Evolutionary conservation across 768 basidiomycete genomes (phyloP).

Genomic region (Calocybe cyanea): DNA sequence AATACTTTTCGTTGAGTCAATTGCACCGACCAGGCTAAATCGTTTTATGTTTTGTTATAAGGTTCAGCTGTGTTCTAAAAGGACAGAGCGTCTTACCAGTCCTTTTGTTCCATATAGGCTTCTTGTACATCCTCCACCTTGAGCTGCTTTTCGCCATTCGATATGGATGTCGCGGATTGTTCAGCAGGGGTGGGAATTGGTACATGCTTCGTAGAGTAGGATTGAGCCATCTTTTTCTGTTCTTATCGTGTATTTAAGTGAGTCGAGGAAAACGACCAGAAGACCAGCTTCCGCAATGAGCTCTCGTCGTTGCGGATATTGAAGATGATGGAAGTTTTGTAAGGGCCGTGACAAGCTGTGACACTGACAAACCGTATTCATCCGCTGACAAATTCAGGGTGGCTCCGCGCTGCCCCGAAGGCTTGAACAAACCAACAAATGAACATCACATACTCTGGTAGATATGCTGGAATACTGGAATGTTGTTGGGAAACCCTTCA

Average conservation of each 20-base stretch:
- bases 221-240: constrained; percentile 35
- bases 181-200: constrained; percentile 32
- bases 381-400: constrained; percentile 9
- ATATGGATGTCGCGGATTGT: constrained; percentile 21
- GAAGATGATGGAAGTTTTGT: constrained; percentile 10
- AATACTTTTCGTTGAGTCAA: constrained; percentile 67
- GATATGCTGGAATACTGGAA: no score
- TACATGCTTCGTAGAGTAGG: constrained; percentile 33
- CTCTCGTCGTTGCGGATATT: constrained; percentile 6
- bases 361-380: constrained; percentile 13
- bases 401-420: constrained; percentile 7
- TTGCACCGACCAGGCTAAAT: constrained; percentile 67
- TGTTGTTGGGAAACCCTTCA: no score
- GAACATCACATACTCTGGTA: background rate
- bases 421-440: background rate
- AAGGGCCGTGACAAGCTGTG: constrained; percentile 3
- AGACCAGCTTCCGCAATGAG: constrained; percentile 9
- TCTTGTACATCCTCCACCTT: constrained; percentile 73
- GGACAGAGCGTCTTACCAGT: constrained; percentile 70
- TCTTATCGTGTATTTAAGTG: constrained; percentile 2
- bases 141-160: constrained; percentile 38
- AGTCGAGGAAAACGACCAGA: background rate
- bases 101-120: constrained; percentile 70
- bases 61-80: no score
- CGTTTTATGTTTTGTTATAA: no score